Evolutionary conservation across 2,329 filamentous ascomycete genomes (phyloP).

Genomic region (Paraconiothyrium sp.): DNA sequence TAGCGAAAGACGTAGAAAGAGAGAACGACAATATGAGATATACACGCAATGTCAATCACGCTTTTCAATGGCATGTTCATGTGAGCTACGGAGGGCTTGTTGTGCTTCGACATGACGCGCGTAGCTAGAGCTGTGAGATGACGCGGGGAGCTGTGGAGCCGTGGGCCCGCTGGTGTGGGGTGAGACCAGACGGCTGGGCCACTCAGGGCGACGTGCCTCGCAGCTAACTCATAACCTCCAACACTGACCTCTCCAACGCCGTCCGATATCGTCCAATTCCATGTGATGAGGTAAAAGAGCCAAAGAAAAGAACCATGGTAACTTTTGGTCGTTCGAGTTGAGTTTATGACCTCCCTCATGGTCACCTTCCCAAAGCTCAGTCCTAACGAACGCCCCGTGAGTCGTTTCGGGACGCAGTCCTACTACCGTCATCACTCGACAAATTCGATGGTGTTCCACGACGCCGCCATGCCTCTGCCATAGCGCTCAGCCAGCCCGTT

Average conservation of each 20-base stretch:
- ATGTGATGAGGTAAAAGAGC: slow-evolving; percentile 5
- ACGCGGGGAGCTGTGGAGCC: slow-evolving; percentile 28
- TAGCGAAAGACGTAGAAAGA: slow-evolving; percentile 2
- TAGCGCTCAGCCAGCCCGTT: slow-evolving; percentile 30
- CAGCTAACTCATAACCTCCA: slow-evolving; percentile 21
- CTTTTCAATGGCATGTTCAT: slow-evolving; percentile 10
- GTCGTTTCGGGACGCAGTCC: slow-evolving; percentile 18
- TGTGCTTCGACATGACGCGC: slow-evolving; percentile 5
- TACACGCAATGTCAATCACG: slow-evolving; percentile 14
- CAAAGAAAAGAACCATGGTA: neutral
- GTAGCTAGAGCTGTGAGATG: slow-evolving; percentile 28
- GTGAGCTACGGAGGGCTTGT: slow-evolving; percentile 17
- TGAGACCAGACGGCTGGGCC: slow-evolving; percentile 25
- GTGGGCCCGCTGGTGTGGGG: slow-evolving; percentile 30
- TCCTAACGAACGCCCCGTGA: slow-evolving; percentile 15
- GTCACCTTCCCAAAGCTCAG: neutral
- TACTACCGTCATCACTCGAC: slow-evolving; percentile 12
- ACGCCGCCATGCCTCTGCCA: slow-evolving; percentile 38
- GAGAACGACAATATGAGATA: slow-evolving; percentile 13
- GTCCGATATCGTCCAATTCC: slow-evolving; percentile 10
- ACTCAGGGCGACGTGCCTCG: slow-evolving; percentile 42
- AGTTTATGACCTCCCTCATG: neutral
- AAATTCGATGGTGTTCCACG: slow-evolving; percentile 23
- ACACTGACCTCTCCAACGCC: neutral
- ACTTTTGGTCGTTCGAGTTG: neutral